Conservation (phyloP, 495 filamentous ascomycete genomes). For the Durotheca rogersii region DNA sequence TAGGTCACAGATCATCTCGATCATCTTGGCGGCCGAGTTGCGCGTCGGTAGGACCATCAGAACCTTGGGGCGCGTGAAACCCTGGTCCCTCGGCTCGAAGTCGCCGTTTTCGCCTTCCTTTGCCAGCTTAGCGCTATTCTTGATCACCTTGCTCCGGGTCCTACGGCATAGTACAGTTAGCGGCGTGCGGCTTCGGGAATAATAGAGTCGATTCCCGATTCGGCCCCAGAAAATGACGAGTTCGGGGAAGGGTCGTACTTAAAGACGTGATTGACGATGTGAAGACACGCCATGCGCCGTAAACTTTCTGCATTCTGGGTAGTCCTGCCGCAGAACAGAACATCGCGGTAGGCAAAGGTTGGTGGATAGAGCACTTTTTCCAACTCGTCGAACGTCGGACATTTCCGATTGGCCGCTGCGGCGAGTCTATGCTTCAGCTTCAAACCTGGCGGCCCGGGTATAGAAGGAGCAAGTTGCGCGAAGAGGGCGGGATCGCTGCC, state of each 20-base stretch:
- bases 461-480: slow-evolving; percentile 24
- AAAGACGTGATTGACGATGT: slow-evolving; percentile 86
- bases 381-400: slow-evolving; percentile 46
- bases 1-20: slow-evolving; percentile 70
- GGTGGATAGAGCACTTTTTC: slow-evolving; percentile 57
- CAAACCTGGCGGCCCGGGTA: slow-evolving; percentile 47
- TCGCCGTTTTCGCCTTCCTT: slow-evolving; percentile 56
- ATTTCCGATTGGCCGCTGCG: slow-evolving; percentile 35
- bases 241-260: slow-evolving; percentile 53
- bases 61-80: slow-evolving; percentile 92
- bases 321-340: slow-evolving; percentile 73
- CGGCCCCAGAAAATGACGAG: too few species aligned
- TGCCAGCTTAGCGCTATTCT: slow-evolving; percentile 78
- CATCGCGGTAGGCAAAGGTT: slow-evolving; percentile 77
- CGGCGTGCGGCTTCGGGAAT: neutral
- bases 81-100: slow-evolving; percentile 85
- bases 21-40: slow-evolving; percentile 73
- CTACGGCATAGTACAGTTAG: slow-evolving; percentile 36
- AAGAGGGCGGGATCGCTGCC: slow-evolving; percentile 24
- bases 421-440: slow-evolving; percentile 61
- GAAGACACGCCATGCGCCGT: slow-evolving; percentile 73
- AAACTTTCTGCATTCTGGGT: slow-evolving; percentile 62
- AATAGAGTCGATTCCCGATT: too few species aligned
- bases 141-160: slow-evolving; percentile 87
- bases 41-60: slow-evolving; percentile 86